Base-by-base conservation (phyloP, 768 basidiomycete species). In the Tephrocybe sp. region DNA sequence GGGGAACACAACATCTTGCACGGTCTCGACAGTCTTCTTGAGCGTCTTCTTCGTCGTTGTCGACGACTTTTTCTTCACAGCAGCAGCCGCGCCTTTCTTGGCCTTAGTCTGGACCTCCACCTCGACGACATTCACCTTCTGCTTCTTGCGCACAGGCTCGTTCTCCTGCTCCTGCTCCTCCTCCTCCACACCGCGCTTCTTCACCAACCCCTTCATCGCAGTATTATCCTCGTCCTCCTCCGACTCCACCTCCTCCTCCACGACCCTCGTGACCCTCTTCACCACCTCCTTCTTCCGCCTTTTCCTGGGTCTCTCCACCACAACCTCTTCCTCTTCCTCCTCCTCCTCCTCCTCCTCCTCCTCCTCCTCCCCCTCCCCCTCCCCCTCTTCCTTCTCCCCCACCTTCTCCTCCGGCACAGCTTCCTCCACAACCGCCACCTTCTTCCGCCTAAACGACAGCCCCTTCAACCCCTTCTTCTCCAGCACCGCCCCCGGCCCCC, bases 161-260 rank as follows among this genome's bases (percentile, higher is more conserved):
- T 67, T 54, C 45, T 62, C 68, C 20, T 61, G 59, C 20, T 65
- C 67, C 34, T 69, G 68, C 5, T 72, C 72, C 8, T 58, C 58
- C 11, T 71, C 73, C 38, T 77, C 79, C 6, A 65, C 66, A 33
- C 65, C 56, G n/a, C 81, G 73, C 56, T 83, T 83, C 41, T 72
- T 73, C 28, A 58, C 61, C 85, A 38, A 80, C 56, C 38, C 83
- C 76, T 54, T 66, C 68, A 28, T 74, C 74, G 65, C 57, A 77
- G 78, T 70, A 75, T 83, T 62, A 73, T 71, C 63, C 72, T 81
- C 76, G 7, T 86, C 87, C 33, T 80, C 80, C 59, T 86, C 87
- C 5, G 79, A 81, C 71, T 86, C 86, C 34, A 81, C 57, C 36
- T 84, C 77, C 55, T 68, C 69, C 36, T 74, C 74, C 26, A 67